Evolutionary conservation across 495 filamentous ascomycete genomes (phyloP).

Genomic region (Tetracladium setigerum): DNA sequence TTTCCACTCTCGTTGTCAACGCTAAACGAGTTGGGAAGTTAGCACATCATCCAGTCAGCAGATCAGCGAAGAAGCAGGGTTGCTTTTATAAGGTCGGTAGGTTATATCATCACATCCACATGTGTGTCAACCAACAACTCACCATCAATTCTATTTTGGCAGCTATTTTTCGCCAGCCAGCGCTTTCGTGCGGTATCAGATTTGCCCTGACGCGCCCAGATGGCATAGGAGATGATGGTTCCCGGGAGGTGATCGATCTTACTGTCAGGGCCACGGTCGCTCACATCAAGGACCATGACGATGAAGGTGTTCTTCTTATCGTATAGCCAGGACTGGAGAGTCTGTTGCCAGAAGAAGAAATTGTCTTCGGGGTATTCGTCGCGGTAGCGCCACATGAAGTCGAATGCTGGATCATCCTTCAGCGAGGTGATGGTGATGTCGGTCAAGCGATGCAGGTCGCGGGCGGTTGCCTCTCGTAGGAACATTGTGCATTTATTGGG

Average conservation of each 20-base stretch:
- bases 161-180: constrained; percentile 1
- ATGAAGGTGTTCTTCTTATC: constrained; percentile 4
- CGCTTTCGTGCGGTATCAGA: neutral
- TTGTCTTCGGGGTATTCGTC: constrained; percentile 14
- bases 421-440: neutral
- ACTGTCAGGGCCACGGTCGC: neutral
- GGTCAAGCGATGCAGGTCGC: neutral
- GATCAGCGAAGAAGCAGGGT: no score
- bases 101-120: no score
- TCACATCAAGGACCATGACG: constrained; percentile 1
- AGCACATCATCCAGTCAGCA: no score
- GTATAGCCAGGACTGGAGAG: constrained; percentile 6
- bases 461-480: neutral
- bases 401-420: constrained; percentile 13
- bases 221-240: constrained; percentile 11
- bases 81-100: no score
- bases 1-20: neutral
- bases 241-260: neutral
- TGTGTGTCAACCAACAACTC: no score
- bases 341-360: constrained; percentile 11
- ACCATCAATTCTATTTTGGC: neutral
- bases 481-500: no score
- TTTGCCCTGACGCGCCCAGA: constrained; percentile 8
- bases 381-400: constrained; percentile 10
- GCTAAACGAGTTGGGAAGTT: neutral